phyloP scores from a whole-genome alignment of 108 stramenopile species.

The Heterococcus sp. region DNA sequence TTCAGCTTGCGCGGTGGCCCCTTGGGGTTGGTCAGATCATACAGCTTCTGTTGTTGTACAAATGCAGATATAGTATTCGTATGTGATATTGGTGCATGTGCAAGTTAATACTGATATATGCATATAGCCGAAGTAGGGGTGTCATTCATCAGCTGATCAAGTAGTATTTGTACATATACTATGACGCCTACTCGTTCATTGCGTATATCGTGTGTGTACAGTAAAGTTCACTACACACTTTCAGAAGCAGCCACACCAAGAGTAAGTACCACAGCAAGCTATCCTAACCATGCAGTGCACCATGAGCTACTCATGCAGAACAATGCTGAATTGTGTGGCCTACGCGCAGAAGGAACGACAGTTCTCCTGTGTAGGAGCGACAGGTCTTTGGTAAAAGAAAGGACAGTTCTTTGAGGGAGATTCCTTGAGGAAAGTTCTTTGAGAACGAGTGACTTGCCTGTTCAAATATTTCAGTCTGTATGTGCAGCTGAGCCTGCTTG shows the following conservation, averaged over 20 bases:
- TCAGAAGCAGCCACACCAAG: too few relatives aligned
- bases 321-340: too few relatives aligned
- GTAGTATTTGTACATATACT: background rate
- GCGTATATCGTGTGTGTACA: background rate
- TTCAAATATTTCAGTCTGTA: conserved; percentile 13
- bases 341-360: too few relatives aligned
- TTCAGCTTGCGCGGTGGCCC: conserved; percentile 7
- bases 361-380: background rate
- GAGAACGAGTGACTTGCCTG: background rate
- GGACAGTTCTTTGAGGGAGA: background rate
- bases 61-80: background rate
- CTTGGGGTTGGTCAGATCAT: conserved; percentile 19
- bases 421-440: background rate
- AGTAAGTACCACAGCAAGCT: background rate
- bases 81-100: background rate
- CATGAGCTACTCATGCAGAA: too few relatives aligned
- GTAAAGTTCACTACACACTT: background rate
- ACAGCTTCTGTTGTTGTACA: background rate
- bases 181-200: background rate
- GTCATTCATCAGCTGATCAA: background rate
- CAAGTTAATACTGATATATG: background rate
- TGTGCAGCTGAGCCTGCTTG: conserved; percentile 11
- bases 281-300: too few relatives aligned
- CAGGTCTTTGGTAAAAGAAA: background rate
- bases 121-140: background rate